Evolutionary conservation across 2,329 filamentous ascomycete species (phyloP).

Genomic region (Penicillium occitanis): DNA sequence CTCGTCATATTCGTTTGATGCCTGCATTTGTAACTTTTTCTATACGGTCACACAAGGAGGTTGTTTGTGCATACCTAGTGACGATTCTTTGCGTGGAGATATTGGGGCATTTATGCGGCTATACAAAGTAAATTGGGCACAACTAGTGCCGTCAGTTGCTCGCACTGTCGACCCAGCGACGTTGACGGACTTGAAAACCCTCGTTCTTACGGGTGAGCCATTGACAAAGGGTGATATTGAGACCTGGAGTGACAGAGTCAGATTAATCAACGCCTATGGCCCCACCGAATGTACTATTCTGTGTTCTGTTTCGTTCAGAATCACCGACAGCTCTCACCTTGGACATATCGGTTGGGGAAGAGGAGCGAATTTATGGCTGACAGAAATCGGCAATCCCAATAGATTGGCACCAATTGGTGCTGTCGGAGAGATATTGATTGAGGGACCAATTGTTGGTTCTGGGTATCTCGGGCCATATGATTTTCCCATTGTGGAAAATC

Average conservation of each 20-base stretch:
- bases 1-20: constrained; percentile 53
- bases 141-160: constrained; percentile 6
- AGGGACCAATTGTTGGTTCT: constrained; percentile 40
- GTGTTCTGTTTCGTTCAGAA: background rate
- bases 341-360: constrained; percentile 46
- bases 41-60: constrained; percentile 52
- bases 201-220: constrained; percentile 14
- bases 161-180: background rate
- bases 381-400: constrained; percentile 35
- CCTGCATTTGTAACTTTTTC: constrained; percentile 51
- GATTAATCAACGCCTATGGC: constrained; percentile 13
- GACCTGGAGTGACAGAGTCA: background rate
- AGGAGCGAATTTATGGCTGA: constrained; percentile 27
- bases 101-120: background rate
- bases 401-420: constrained; percentile 47
- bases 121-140: constrained; percentile 33
- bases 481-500: constrained; percentile 13
- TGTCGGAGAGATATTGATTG: constrained; percentile 42
- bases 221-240: constrained; percentile 2
- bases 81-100: constrained; percentile 29
- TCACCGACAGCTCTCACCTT: background rate
- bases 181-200: background rate
- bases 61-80: constrained; percentile 52
- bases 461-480: constrained; percentile 43
- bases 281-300: constrained; percentile 23